Percentiles rank a stretch among this genome's conserved stretches.
phyloP scores from a whole-genome alignment of 78 protist species.

The Mantamonas sphyraenae region DNA sequence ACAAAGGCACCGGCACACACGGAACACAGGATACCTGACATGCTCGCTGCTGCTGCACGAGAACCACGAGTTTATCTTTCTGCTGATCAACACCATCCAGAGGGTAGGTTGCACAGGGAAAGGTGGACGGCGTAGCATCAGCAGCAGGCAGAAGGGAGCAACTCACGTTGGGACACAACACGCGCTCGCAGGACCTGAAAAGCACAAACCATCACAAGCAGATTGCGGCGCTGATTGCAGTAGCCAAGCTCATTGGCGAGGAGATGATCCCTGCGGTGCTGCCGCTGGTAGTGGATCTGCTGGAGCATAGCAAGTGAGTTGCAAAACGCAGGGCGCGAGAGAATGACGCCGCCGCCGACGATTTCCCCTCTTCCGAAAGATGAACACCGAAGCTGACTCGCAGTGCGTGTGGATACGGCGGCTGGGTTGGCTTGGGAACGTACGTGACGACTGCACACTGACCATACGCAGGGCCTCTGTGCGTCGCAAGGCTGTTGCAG shows the following conservation, averaged over 20 bases:
- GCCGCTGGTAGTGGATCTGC: not conserved
- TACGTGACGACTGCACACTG: too few relatives aligned
- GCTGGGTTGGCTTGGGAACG: too few relatives aligned
- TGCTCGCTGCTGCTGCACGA: conserved; percentile 30
- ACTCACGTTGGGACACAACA: not conserved
- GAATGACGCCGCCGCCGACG: not conserved
- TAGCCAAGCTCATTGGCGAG: conserved; percentile 26
- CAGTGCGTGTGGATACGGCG: too few relatives aligned
- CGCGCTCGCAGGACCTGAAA: conserved; percentile 42
- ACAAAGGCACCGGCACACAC: not conserved
- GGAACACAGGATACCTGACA: conserved; percentile 46
- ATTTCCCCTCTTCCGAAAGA: too few relatives aligned
- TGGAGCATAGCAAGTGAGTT: not conserved
- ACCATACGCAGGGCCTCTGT: too few relatives aligned
- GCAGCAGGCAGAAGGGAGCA: not conserved
- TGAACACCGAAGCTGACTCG: too few relatives aligned
- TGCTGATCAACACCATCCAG: conserved; percentile 60
- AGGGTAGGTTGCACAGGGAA: not conserved
- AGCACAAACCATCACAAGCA: conserved; percentile 33
- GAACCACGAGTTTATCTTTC: conserved; percentile 50
- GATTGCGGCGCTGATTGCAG: conserved; percentile 52
- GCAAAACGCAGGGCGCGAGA: not conserved
- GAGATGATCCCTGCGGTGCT: conserved; percentile 52
- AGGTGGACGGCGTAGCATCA: not conserved
- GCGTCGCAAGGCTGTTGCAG: not conserved